Conservation (phyloP, 768 basidiomycete species). For the Clathrus columnatus region DNA sequence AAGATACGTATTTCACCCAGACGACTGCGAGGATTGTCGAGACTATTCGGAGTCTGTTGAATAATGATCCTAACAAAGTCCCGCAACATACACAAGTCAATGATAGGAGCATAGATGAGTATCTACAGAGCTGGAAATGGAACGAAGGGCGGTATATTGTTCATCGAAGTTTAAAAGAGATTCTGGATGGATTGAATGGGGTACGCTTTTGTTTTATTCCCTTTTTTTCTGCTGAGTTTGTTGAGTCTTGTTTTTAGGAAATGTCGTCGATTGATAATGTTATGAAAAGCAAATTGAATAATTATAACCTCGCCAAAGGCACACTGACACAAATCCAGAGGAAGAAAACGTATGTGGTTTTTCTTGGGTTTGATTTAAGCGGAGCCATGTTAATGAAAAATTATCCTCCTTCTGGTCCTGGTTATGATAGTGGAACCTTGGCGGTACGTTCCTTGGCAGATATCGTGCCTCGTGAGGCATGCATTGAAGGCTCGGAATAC, state of each 20-base stretch:
- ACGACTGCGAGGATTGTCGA: constrained; percentile 91
- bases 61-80: constrained; percentile 75
- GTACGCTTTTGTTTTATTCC: constrained; percentile 32
- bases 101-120: constrained; percentile 69
- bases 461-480: constrained; percentile 70
- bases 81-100: constrained; percentile 72
- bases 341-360: constrained; percentile 68
- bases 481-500: constrained; percentile 87
- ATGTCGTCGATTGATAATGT: constrained; percentile 90
- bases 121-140: constrained; percentile 89
- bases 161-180: constrained; percentile 72
- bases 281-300: constrained; percentile 84
- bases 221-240: neutral
- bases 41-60: constrained; percentile 80
- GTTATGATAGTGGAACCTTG: constrained; percentile 71
- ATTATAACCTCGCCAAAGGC: constrained; percentile 92
- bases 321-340: constrained; percentile 86
- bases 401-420: constrained; percentile 10
- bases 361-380: constrained; percentile 7
- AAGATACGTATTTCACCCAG: constrained; percentile 78
- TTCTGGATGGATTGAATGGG: constrained; percentile 80
- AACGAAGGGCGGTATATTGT: constrained; percentile 85
- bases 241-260: constrained; percentile 47
- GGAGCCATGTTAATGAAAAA: neutral
- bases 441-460: constrained; percentile 83